Conservation (phyloP, 495 filamentous ascomycete species). For the Delitschia confertaspora region DNA sequence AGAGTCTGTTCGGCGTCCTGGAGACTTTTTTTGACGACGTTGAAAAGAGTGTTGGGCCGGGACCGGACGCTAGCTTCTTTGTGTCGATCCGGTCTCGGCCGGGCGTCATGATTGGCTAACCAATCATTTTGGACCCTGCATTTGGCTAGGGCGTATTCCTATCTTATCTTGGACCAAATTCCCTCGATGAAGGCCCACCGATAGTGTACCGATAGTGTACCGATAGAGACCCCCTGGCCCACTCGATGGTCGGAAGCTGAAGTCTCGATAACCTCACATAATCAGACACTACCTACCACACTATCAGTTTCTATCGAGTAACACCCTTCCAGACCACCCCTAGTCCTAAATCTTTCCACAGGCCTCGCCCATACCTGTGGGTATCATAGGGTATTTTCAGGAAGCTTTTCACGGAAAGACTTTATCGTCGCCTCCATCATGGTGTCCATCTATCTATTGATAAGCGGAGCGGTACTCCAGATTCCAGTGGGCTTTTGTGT, state of each 20-base stretch:
- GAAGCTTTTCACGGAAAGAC: too few species aligned
- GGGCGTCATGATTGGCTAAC: constrained; percentile 1
- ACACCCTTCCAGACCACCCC: too few species aligned
- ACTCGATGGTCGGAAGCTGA: not conserved
- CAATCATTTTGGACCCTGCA: not conserved
- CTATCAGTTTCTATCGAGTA: constrained; percentile 28
- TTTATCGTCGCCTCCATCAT: too few species aligned
- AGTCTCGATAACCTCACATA: constrained; percentile 24
- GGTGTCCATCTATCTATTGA: constrained; percentile 11
- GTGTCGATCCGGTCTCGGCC: constrained; percentile 13
- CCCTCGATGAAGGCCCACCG: not conserved
- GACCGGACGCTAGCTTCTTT: constrained; percentile 16
- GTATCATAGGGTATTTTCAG: too few species aligned
- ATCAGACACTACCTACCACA: too few species aligned
- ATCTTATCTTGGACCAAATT: constrained; percentile 6
- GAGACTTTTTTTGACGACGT: too few species aligned
- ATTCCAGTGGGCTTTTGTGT: constrained; percentile 14
- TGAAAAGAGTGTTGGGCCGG: constrained; percentile 1
- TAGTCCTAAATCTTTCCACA: too few species aligned
- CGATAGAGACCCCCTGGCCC: not conserved
- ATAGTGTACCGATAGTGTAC: not conserved
- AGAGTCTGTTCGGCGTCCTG: too few species aligned
- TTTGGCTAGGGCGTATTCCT: too few species aligned
- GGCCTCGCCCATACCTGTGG: too few species aligned
- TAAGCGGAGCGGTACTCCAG: constrained; percentile 26